Conservation (phyloP, 2,329 filamentous ascomycete genomes). For the Parastagonospora avenae region DNA sequence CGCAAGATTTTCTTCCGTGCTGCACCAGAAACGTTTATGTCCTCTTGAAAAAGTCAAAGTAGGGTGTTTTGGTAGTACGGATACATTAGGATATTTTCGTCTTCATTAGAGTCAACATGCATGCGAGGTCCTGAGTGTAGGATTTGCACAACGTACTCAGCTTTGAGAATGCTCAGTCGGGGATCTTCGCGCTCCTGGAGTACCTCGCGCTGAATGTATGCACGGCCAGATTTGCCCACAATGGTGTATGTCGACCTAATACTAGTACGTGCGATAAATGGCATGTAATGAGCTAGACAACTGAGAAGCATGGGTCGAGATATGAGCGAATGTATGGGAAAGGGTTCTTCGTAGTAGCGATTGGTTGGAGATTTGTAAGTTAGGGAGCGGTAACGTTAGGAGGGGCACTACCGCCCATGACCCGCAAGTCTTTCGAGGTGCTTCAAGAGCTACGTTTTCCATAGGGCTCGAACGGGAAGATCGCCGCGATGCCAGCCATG, state of each 20-base stretch:
- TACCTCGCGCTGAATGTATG: conserved; percentile 40
- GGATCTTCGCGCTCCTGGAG: conserved; percentile 37
- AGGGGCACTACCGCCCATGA: too few relatives aligned
- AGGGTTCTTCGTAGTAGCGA: background rate
- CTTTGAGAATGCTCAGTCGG: conserved; percentile 40
- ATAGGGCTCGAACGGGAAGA: conserved; percentile 72
- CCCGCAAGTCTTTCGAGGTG: background rate
- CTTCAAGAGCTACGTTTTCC: conserved; percentile 58
- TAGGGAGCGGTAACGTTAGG: too few relatives aligned
- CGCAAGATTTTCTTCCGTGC: conserved; percentile 44
- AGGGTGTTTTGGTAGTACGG: conserved; percentile 42
- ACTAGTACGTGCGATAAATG: conserved; percentile 20
- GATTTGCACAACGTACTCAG: conserved; percentile 36
- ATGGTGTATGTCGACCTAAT: conserved; percentile 44
- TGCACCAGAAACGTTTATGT: conserved; percentile 34
- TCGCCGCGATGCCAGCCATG: conserved; percentile 62
- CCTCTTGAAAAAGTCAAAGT: conserved; percentile 39
- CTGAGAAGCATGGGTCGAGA: background rate
- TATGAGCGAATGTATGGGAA: background rate
- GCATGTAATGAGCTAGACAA: conserved; percentile 16
- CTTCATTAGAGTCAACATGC: conserved; percentile 43
- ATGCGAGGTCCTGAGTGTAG: conserved; percentile 30
- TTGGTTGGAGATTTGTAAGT: too few relatives aligned
- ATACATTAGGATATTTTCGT: conserved; percentile 44
- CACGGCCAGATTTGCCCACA: conserved; percentile 44